Evolutionary conservation across 805 yeast species (phyloP).

Genomic region (Vanderwaltozyma verrucispora): DNA sequence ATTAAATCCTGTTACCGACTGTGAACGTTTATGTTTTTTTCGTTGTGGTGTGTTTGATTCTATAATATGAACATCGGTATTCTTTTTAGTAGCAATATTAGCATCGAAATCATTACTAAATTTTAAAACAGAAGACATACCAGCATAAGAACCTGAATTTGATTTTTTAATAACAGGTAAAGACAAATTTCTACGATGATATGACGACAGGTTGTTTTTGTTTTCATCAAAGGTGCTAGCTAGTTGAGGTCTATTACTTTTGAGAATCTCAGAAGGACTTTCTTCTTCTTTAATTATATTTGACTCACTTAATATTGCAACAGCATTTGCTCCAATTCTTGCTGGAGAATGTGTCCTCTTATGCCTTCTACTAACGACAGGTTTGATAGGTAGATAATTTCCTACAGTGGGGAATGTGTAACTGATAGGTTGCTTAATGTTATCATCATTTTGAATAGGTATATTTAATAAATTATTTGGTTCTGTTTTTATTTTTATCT

Average conservation of each 20-base stretch:
- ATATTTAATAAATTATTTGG: not conserved
- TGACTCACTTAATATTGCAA: constrained; percentile 36
- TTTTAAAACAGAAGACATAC: constrained; percentile 17
- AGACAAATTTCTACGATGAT: constrained; percentile 3
- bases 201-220: constrained; percentile 1
- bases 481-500: not conserved
- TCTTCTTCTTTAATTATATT: constrained; percentile 22
- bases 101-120: constrained; percentile 5
- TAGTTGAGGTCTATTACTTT: no score
- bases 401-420: constrained; percentile 16
- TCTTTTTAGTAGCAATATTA: no score
- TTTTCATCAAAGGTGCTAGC: no score
- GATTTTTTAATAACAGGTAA: constrained; percentile 3
- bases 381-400: constrained; percentile 6
- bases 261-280: not conserved
- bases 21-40: constrained; percentile 21
- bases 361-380: constrained; percentile 5
- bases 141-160: constrained; percentile 7
- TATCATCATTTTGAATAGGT: not conserved
- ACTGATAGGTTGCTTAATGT: constrained; percentile 6
- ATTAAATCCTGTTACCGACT: constrained; percentile 21
- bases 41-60: not conserved
- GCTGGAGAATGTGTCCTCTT: constrained; percentile 54
- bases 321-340: constrained; percentile 63
- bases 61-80: not conserved